Conservation (phyloP, 306 rosid genomes). For the Benincasa hispida region DNA sequence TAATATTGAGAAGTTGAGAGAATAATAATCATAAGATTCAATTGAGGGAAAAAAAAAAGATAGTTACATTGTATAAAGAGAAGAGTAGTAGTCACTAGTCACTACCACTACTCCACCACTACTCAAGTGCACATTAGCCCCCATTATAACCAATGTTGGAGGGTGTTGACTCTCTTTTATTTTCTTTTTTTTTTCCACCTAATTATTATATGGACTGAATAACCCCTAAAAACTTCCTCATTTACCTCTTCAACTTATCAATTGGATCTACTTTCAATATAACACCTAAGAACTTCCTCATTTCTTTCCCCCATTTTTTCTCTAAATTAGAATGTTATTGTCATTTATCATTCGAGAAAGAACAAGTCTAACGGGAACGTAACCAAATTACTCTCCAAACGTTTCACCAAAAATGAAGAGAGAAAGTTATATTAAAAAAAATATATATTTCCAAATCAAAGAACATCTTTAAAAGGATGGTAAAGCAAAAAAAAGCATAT, state of each 20-base stretch:
- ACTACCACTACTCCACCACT: conserved; percentile 8
- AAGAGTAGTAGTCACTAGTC: conserved; percentile 12
- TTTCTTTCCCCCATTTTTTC: neutral
- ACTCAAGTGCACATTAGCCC: neutral
- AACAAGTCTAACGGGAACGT: no score
- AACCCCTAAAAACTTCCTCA: conserved; percentile 9
- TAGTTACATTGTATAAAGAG: neutral
- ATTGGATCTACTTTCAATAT: neutral
- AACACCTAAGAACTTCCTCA: neutral
- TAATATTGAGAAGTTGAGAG: neutral
- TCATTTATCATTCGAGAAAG: neutral
- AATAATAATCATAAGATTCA: neutral
- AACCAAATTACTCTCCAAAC: no score
- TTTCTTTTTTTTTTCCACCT: conserved; percentile 37
- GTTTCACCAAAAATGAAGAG: no score
- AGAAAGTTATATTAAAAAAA: no score
- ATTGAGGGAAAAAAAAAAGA: neutral
- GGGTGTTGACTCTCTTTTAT: conserved; percentile 25
- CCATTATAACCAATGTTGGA: conserved; percentile 11
- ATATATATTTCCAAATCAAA: no score
- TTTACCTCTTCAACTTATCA: neutral
- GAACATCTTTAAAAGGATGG: no score
- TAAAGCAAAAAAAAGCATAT: no score
- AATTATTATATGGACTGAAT: conserved; percentile 15
- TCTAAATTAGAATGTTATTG: neutral